A percentile compares a stretch with the other conserved stretches of the same genome.
Conservation (phyloP, 2,329 filamentous ascomycete genomes). For the Drechslerella stenobrocha region DNA sequence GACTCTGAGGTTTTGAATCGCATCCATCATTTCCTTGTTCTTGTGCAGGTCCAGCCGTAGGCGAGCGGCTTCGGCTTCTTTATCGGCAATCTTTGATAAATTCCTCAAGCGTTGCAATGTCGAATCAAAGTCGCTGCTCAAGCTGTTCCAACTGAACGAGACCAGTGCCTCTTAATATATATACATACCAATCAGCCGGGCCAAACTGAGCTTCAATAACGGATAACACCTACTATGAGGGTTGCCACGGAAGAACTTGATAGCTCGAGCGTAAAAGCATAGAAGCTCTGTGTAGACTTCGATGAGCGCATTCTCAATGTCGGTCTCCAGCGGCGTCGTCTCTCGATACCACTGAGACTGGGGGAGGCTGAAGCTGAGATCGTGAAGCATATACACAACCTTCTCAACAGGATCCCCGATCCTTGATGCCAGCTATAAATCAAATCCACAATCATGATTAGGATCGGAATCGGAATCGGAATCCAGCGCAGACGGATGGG, state of each 20-base stretch:
- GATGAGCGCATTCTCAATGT: constrained; percentile 52
- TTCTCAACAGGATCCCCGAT: constrained; percentile 17
- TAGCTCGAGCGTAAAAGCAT: constrained; percentile 54
- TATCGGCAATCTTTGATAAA: constrained; percentile 53
- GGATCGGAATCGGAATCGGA: constrained; percentile 7
- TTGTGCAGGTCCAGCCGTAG: constrained; percentile 50
- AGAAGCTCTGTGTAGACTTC: constrained; percentile 54
- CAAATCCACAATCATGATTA: background rate
- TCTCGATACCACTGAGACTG: constrained; percentile 52
- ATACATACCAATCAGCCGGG: background rate
- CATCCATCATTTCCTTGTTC: constrained; percentile 30
- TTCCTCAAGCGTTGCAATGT: constrained; percentile 50
- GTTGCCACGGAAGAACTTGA: constrained; percentile 54
- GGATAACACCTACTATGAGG: constrained; percentile 51
- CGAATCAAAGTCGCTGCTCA: constrained; percentile 51
- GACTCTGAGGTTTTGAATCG: constrained; percentile 28
- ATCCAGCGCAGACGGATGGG: constrained; percentile 2
- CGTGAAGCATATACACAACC: constrained; percentile 53
- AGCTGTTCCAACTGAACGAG: constrained; percentile 51
- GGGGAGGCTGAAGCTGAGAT: constrained; percentile 54
- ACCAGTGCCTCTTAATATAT: constrained; percentile 30
- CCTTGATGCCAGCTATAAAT: constrained; percentile 3
- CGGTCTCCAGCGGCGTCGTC: constrained; percentile 52
- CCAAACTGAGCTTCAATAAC: too few species aligned
- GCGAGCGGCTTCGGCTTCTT: constrained; percentile 53